Base-by-base conservation (phyloP, 2,329 filamentous ascomycete genomes). In the Knufia petricola region DNA sequence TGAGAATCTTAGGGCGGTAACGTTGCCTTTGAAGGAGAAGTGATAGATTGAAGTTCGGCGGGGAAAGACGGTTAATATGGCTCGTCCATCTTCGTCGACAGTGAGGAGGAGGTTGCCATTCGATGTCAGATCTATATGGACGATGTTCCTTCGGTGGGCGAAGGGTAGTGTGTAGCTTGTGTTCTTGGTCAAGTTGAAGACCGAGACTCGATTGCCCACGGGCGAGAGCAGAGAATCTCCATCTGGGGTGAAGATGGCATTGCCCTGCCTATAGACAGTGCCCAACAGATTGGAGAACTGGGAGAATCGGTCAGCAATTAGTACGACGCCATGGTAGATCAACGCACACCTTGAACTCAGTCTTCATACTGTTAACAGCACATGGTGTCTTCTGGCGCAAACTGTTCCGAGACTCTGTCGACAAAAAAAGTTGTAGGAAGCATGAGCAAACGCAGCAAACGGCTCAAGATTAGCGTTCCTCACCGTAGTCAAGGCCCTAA, bases 261-360 rank as follows among this genome's bases (percentile, higher is more conserved):
- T 98, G 69, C 94, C 92, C 78, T 89, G 87, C 73, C 88, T 87
- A 75, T 96, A 98, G 64, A 98, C 92, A 59, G 92, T 98, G 65
- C 92, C 94, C 63, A 98, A 79, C 66, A 98, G 79, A 70, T 96
- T 98, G 66, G 90, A 95, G 72, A 98, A 98, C 89, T 95, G 39
- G 26, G 10, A 62, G 1, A 37, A 40, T n/a, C 12, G 12, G 51
- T 52, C 36, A 57, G 32, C 30, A 43, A 19, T 26, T 30, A 12
- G 26, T 8, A 24, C 38, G 15, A 10, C 10, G 40, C 15, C 32
- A 20, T 46, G 9, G 8, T 19, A n/a, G 24, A 32, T 3, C 21
- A 50, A 38, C 51, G 50, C 67, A 55, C 70, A 94, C 90, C 81
- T 92, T 94, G 69, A 96, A 98, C 71, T 96, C 90, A 58, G 89